Evolutionary conservation across 331 rosid species (phyloP).

Genomic region (Cydonia oblonga): DNA sequence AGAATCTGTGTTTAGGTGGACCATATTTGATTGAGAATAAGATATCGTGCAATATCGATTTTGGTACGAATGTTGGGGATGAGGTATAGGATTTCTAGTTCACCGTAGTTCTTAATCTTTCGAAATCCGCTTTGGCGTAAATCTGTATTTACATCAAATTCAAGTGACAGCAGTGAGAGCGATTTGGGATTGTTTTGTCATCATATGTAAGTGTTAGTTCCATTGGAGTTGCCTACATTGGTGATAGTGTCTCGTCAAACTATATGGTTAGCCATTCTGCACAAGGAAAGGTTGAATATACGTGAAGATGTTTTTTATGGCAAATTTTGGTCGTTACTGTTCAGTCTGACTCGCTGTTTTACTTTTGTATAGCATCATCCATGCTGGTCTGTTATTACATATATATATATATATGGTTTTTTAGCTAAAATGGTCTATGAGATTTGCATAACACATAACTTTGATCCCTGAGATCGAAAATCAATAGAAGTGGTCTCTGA

Average conservation of each 20-base stretch:
- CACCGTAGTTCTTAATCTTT: background rate
- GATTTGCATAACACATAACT: too few species aligned
- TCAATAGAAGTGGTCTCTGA: too few species aligned
- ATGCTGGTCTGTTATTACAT: background rate
- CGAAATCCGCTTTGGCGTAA: background rate
- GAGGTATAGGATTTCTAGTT: background rate
- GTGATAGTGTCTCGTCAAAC: background rate
- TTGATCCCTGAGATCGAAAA: too few species aligned
- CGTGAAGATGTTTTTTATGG: background rate
- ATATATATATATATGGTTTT: too few species aligned
- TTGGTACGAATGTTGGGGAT: background rate
- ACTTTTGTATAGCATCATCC: background rate
- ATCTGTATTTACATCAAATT: background rate
- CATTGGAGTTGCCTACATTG: background rate
- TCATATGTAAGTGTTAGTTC: background rate
- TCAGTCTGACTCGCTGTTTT: background rate
- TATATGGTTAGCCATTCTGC: background rate
- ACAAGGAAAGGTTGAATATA: background rate
- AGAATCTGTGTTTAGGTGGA: background rate
- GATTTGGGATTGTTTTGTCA: background rate
- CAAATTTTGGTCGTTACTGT: background rate
- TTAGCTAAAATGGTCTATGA: too few species aligned
- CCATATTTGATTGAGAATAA: background rate
- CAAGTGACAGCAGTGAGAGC: background rate
- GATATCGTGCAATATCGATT: background rate